Evolutionary conservation across 768 basidiomycete genomes (phyloP).

Genomic region (Tremella yokohamensis): DNA sequence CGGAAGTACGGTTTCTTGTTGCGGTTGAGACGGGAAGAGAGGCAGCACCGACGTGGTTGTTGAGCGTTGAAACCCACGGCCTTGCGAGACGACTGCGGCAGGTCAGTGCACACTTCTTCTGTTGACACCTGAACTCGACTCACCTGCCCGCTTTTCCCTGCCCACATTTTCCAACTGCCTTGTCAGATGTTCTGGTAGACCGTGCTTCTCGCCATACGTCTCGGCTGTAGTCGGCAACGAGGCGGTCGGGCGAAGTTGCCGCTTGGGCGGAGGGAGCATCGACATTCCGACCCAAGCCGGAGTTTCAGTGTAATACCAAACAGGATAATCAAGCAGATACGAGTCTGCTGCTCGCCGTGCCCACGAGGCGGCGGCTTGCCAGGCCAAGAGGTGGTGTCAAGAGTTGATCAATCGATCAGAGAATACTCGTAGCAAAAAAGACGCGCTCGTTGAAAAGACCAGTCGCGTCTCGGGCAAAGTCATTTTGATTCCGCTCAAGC

Average conservation of each 20-base stretch:
- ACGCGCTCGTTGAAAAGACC: too few relatives aligned
- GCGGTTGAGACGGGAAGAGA: not conserved
- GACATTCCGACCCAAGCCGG: not conserved
- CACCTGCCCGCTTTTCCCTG: conserved; percentile 26
- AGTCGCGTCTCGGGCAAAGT: too few relatives aligned
- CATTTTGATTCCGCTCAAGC: too few relatives aligned
- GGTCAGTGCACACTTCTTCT: not conserved
- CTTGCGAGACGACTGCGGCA: conserved; percentile 12
- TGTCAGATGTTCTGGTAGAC: conserved; percentile 24
- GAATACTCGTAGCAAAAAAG: too few relatives aligned
- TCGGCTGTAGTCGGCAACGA: conserved; percentile 34
- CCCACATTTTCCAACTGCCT: conserved; percentile 28
- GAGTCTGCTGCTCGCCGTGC: too few relatives aligned
- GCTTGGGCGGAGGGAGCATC: conserved; percentile 14
- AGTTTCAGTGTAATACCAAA: not conserved
- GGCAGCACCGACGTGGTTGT: not conserved
- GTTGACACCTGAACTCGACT: not conserved
- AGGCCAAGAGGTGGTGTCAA: too few relatives aligned
- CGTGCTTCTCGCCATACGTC: conserved; percentile 35
- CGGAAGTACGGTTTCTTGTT: not conserved
- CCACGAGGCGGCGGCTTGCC: too few relatives aligned
- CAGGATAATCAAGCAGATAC: too few relatives aligned
- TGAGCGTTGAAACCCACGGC: conserved; percentile 2
- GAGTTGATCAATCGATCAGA: too few relatives aligned
- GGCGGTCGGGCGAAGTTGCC: conserved; percentile 25